Percentiles rank a stretch among this genome's conserved stretches.
Evolutionary conservation across 2,329 filamentous ascomycete species (phyloP).

Genomic region (Pseudomassariella vexata): DNA sequence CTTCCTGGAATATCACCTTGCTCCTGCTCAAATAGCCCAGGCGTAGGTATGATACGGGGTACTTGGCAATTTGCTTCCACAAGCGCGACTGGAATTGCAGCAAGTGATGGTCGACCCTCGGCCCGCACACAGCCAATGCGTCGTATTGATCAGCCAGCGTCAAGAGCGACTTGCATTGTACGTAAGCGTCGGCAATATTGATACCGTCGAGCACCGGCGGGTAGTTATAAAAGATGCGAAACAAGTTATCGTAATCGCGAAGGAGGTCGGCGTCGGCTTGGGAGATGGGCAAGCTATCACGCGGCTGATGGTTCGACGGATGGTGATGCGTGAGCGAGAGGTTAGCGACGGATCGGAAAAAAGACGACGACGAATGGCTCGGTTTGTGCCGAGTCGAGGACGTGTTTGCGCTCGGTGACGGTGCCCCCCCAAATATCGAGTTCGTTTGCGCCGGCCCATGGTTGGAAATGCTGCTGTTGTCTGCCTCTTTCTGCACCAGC

Average conservation of each 20-base stretch:
- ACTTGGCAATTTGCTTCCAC: slow-evolving; percentile 96
- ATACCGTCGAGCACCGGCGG: slow-evolving; percentile 73
- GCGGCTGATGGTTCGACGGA: slow-evolving; percentile 12
- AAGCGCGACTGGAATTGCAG: slow-evolving; percentile 85
- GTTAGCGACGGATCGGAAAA: slow-evolving; percentile 86
- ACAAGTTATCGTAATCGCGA: slow-evolving; percentile 91
- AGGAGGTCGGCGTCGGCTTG: slow-evolving; percentile 69
- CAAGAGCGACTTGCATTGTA: slow-evolving; percentile 87
- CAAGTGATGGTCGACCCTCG: slow-evolving; percentile 87
- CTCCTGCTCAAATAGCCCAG: slow-evolving; percentile 81
- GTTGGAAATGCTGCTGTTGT: slow-evolving; percentile 13
- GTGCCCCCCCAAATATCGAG: slow-evolving; percentile 53
- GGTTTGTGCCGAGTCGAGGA: slow-evolving; percentile 50
- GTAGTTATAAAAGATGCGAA: slow-evolving; percentile 95
- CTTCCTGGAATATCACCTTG: slow-evolving; percentile 79
- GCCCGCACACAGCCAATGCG: slow-evolving; percentile 79
- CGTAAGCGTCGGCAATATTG: slow-evolving; percentile 88
- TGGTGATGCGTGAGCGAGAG: slow-evolving; percentile 44
- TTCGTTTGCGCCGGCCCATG: slow-evolving; percentile 18
- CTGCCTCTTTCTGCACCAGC: slow-evolving; percentile 70
- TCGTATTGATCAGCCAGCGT: slow-evolving; percentile 93
- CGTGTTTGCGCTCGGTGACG: slow-evolving; percentile 45
- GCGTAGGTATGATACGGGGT: slow-evolving; percentile 86
- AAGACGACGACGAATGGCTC: slow-evolving; percentile 47
- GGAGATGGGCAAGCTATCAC: slow-evolving; percentile 34